phyloP scores from a whole-genome alignment of 1,139 yeast species.

The Saccharomyces hybrid region DNA sequence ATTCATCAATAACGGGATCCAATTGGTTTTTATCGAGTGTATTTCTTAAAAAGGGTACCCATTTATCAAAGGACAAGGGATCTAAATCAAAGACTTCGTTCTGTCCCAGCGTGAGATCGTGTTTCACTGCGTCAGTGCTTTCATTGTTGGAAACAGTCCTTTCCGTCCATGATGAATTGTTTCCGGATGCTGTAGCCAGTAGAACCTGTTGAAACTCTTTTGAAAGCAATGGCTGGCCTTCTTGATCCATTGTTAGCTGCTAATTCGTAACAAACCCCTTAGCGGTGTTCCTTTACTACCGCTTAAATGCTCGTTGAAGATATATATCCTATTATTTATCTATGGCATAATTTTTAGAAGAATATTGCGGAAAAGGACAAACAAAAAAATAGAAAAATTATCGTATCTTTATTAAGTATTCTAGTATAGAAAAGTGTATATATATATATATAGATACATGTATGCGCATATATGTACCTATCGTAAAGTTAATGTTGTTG shows the following conservation, averaged over 20 bases:
- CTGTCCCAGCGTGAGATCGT: slow-evolving; percentile 3
- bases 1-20: slow-evolving; percentile 22
- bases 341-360: neutral
- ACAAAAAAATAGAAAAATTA: neutral
- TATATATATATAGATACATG: neutral
- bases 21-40: slow-evolving; percentile 24
- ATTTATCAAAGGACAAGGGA: slow-evolving; percentile 27
- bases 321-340: neutral
- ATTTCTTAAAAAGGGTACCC: slow-evolving; percentile 29
- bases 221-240: slow-evolving; percentile 20
- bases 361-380: neutral
- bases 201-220: slow-evolving; percentile 28
- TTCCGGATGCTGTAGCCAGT: slow-evolving; percentile 17
- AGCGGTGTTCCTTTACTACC: neutral
- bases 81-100: slow-evolving; percentile 23
- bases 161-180: slow-evolving; percentile 8
- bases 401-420: neutral
- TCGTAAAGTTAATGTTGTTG: neutral
- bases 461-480: neutral
- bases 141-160: slow-evolving; percentile 1
- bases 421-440: neutral
- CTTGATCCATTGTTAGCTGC: slow-evolving; percentile 22
- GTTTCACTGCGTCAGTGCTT: slow-evolving; percentile 1
- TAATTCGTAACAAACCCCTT: neutral
- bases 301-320: neutral